Percentiles rank a stretch among this genome's conserved stretches.
Conservation (phyloP, 1,284 basidiomycete species). For the Pseudozyma tsukubaensis region DNA sequence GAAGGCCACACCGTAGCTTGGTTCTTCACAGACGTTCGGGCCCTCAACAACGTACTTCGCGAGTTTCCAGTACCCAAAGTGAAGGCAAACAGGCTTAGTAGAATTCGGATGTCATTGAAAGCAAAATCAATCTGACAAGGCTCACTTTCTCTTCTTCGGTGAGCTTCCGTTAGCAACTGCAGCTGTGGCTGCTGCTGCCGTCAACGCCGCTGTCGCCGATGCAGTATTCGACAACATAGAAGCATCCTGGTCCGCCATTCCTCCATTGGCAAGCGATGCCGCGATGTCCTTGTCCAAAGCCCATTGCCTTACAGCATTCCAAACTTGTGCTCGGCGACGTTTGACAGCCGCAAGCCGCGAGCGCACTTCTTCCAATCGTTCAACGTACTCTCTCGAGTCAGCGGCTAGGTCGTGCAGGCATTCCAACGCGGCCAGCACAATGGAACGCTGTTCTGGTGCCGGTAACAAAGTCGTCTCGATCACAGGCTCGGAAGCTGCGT, state of each 20-base stretch:
- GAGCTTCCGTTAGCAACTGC: conserved; percentile 25
- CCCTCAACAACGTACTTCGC: too few species aligned
- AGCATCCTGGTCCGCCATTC: conserved; percentile 4
- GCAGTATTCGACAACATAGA: background rate
- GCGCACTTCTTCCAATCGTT: conserved; percentile 72
- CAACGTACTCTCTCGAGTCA: conserved; percentile 72
- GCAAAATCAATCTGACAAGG: background rate
- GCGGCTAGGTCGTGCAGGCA: conserved; percentile 70
- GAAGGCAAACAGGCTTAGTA: background rate
- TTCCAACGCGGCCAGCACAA: conserved; percentile 62
- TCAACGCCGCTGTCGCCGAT: conserved; percentile 2
- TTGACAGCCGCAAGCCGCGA: conserved; percentile 71
- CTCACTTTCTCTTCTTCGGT: conserved; percentile 37
- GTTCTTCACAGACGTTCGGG: too few species aligned
- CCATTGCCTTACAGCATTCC: conserved; percentile 71
- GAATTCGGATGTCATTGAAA: background rate
- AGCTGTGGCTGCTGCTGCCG: conserved; percentile 5
- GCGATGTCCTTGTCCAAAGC: conserved; percentile 53
- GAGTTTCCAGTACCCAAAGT: too few species aligned
- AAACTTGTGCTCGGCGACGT: conserved; percentile 70
- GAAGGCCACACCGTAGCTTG: too few species aligned
- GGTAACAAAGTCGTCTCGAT: conserved; percentile 52
- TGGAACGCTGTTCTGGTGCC: conserved; percentile 59
- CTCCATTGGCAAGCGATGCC: conserved; percentile 9
- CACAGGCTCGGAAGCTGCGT: conserved; percentile 28